phyloP scores from a whole-genome alignment of 768 basidiomycete species.

The Pisolithus orientalis region DNA sequence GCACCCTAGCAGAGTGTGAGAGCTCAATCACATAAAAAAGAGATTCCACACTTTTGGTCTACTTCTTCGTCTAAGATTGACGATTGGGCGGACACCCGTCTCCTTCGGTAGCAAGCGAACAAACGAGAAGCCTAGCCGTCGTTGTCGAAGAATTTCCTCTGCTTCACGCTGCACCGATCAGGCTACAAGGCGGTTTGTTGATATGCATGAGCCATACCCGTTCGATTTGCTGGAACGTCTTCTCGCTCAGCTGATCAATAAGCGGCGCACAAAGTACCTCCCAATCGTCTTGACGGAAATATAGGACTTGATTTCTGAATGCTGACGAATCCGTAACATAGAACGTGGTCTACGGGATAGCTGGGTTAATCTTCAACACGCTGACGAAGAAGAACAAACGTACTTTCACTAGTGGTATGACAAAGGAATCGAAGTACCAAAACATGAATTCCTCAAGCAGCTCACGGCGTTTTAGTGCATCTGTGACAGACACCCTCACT shows the following conservation, averaged over 20 bases:
- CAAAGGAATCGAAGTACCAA: slow-evolving; percentile 90
- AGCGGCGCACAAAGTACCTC: slow-evolving; percentile 74
- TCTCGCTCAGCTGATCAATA: slow-evolving; percentile 61
- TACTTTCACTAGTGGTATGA: slow-evolving; percentile 71
- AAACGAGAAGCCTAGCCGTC: slow-evolving; percentile 77
- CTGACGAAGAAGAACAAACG: not conserved
- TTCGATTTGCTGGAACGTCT: slow-evolving; percentile 66
- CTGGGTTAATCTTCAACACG: not conserved
- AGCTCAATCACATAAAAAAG: not conserved
- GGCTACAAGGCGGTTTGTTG: not conserved
- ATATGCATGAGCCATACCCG: slow-evolving; percentile 37
- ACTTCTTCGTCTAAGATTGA: slow-evolving; percentile 69
- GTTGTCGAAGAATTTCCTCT: slow-evolving; percentile 58
- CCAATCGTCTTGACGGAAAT: slow-evolving; percentile 97
- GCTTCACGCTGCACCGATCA: slow-evolving; percentile 49
- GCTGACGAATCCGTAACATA: slow-evolving; percentile 91
- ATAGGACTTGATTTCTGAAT: slow-evolving; percentile 75
- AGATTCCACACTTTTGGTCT: slow-evolving; percentile 22
- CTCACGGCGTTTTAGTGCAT: slow-evolving; percentile 71
- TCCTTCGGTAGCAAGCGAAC: slow-evolving; percentile 91
- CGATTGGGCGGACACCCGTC: slow-evolving; percentile 89
- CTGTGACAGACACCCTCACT: slow-evolving; percentile 51
- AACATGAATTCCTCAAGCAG: slow-evolving; percentile 84
- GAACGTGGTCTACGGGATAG: slow-evolving; percentile 66
- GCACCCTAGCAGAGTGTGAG: slow-evolving; percentile 21